A percentile compares a stretch with the other conserved stretches of the same genome.
phyloP scores from a whole-genome alignment of 257 asterid genomes.

The Ballota nigra region DNA sequence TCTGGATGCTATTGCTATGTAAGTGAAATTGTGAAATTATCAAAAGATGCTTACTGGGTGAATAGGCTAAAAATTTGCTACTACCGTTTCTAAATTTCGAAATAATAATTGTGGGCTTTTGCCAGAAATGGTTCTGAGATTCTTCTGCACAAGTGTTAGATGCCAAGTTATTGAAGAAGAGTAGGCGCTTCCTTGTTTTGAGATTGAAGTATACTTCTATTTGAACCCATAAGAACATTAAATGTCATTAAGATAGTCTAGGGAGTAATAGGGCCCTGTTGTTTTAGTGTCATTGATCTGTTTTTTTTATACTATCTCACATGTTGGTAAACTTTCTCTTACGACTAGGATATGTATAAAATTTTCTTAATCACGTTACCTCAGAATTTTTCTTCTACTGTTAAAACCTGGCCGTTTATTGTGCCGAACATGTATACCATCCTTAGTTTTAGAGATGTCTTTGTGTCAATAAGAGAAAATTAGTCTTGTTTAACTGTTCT shows the following conservation, averaged over 20 bases:
- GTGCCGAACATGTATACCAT: neutral
- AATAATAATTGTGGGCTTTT: neutral
- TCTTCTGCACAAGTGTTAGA: neutral
- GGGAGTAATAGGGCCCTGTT: neutral
- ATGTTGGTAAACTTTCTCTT: neutral
- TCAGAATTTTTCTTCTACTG: neutral
- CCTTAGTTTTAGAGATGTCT: neutral
- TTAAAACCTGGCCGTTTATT: neutral
- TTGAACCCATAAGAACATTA: neutral
- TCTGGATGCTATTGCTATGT: conserved; percentile 15
- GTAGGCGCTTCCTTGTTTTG: too few relatives aligned
- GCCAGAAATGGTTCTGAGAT: neutral
- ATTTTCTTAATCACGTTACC: neutral
- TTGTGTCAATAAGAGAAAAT: neutral
- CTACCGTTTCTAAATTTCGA: neutral
- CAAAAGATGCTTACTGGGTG: neutral
- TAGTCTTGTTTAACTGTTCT: neutral
- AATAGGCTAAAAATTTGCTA: neutral
- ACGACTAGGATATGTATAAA: neutral
- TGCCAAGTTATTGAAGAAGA: too few relatives aligned
- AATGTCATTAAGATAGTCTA: neutral
- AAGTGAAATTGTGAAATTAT: neutral
- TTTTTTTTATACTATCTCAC: neutral
- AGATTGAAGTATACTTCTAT: too few relatives aligned
- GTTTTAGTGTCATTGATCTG: neutral